Conservation (phyloP, 2,329 filamentous ascomycete genomes). For the Aspergillus ochraceoroseus region DNA sequence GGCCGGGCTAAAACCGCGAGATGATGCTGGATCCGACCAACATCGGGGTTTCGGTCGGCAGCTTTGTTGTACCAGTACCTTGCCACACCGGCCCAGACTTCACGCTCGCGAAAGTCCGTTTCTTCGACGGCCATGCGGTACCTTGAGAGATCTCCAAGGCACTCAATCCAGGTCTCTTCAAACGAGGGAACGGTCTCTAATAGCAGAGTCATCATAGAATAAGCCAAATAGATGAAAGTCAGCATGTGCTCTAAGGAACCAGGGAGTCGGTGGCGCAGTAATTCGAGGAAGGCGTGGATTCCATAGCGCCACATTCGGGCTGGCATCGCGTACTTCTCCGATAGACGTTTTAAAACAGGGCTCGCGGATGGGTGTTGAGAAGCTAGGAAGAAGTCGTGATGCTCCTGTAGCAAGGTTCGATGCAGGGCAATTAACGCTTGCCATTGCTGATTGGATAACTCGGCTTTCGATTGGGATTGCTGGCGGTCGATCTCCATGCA, state of each 20-base stretch:
- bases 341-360: slow-evolving; percentile 60
- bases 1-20: slow-evolving; percentile 63
- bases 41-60: slow-evolving; percentile 67
- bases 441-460: slow-evolving; percentile 65
- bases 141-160: slow-evolving; percentile 75
- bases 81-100: slow-evolving; percentile 76
- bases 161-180: slow-evolving; percentile 89
- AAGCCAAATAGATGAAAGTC: slow-evolving; percentile 81
- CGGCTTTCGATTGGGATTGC: slow-evolving; percentile 52
- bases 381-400: slow-evolving; percentile 81
- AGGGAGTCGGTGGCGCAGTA: slow-evolving; percentile 69
- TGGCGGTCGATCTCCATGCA: slow-evolving; percentile 76
- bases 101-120: slow-evolving; percentile 66
- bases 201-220: slow-evolving; percentile 81
- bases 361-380: slow-evolving; percentile 78
- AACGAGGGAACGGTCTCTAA: slow-evolving; percentile 82
- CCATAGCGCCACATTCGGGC: slow-evolving; percentile 91
- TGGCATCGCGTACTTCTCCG: slow-evolving; percentile 83
- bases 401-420: slow-evolving; percentile 72
- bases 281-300: slow-evolving; percentile 77
- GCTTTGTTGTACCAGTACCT: slow-evolving; percentile 80
- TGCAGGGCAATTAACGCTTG: slow-evolving; percentile 78
- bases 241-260: slow-evolving; percentile 82
- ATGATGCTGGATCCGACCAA: slow-evolving; percentile 81
- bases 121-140: slow-evolving; percentile 93